Evolutionary conservation across 495 filamentous ascomycete genomes (phyloP), one percentile per base, ranked within the genome.

Genomic region (Amniculicola lignicola): DNA sequence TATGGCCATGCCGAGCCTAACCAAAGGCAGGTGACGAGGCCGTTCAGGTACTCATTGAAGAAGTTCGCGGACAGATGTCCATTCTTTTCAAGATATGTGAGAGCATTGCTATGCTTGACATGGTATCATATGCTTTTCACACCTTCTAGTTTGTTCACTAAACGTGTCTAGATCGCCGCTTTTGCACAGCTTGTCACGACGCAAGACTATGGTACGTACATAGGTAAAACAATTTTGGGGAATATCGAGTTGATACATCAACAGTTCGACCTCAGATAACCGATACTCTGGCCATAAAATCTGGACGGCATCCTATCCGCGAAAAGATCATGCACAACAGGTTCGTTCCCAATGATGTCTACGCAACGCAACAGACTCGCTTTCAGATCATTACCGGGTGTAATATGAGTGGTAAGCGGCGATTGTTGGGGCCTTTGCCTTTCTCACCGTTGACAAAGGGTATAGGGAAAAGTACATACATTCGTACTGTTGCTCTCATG

Each of bases 331-430:
- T 79, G 46, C 69, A 59, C 11, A 77, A 69, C 37, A 82, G 79
- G 40, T 97, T 86, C 68, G 74, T 96, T 27, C 87, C 93, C 0
- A 98, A 97, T 60, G 89, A 96, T 50, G 88, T 87, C 37, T 96
- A 89, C 63, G 89, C 89, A 28, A 84, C 82, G 16, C 73, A 83
- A 23, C 82, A 88, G 52, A 79, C 78, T 27, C 82, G 92, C 6
- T 91, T 96, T 68, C 89, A 95, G 55, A 88, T 97, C 55, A 85
- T 98, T 65, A 96, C 93, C 4, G 93, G 93, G 35, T 93, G 89
- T 70, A 98, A 98, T 69, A 97, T 96, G 94, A 94, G 89, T 63
- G 93, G 93, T 37, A 22, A n/a, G 42, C 4, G 10, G 19, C 23
- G 16, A n/a, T n/a, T 6, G 24, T 22, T 21, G n/a, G n/a, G n/a